Conservation (phyloP, 805 yeast genomes). For the Naumovozyma castellii region DNA sequence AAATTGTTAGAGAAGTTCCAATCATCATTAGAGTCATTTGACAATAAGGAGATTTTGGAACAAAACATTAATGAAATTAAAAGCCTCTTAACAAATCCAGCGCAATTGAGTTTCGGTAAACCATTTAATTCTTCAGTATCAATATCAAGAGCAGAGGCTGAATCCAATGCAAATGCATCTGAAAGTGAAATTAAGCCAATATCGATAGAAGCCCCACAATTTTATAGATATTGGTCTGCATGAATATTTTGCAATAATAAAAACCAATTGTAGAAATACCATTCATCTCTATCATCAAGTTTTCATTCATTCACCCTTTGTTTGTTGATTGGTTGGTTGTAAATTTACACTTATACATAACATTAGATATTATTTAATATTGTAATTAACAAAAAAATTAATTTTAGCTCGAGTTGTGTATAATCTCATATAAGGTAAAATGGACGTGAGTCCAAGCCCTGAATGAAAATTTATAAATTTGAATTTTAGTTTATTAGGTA, state of each 20-base stretch:
- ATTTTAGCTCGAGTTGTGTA: too few relatives aligned
- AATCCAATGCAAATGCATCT: conserved; percentile 13
- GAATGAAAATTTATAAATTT: too few relatives aligned
- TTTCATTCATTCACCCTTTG: too few relatives aligned
- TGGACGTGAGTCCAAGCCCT: too few relatives aligned
- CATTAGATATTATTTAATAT: neutral
- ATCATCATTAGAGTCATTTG: conserved; percentile 13
- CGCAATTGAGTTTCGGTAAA: conserved; percentile 23
- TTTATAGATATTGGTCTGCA: conserved; percentile 61
- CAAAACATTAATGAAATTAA: conserved; percentile 19
- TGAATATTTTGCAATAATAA: conserved; percentile 13
- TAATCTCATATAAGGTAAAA: too few relatives aligned
- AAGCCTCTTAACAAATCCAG: conserved; percentile 24
- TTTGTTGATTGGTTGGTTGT: too few relatives aligned
- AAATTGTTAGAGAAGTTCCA: conserved; percentile 36
- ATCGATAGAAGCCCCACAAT: conserved; percentile 51
- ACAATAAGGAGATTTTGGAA: conserved; percentile 11
- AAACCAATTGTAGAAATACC: too few relatives aligned
- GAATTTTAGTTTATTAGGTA: neutral
- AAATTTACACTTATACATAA: neutral
- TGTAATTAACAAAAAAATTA: neutral
- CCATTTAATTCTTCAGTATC: neutral
- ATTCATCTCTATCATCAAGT: neutral
- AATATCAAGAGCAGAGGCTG: neutral
- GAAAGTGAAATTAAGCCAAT: conserved; percentile 42